Percentiles rank a stretch among this genome's conserved stretches.
Conservation (phyloP, 169 alveolate genomes). For the Plasmodium adleri region DNA sequence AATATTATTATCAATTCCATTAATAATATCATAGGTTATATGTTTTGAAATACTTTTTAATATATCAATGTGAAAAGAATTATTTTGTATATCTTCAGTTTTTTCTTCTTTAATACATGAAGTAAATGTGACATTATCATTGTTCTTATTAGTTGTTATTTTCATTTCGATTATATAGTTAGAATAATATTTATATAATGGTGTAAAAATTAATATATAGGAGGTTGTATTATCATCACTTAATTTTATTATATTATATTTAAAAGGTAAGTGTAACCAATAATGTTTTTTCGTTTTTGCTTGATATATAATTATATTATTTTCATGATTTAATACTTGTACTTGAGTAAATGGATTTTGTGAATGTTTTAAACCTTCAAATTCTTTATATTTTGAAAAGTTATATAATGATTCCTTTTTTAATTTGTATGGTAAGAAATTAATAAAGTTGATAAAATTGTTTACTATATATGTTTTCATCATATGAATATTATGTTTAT, state of each 20-base stretch:
- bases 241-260: constrained; percentile 13
- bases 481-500: not conserved
- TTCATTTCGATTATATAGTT: constrained; percentile 47
- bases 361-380: not conserved
- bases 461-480: constrained; percentile 24
- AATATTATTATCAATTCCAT: constrained; percentile 66
- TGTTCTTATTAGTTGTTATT: constrained; percentile 18
- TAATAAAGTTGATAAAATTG: constrained; percentile 39
- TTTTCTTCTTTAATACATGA: constrained; percentile 13
- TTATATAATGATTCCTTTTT: constrained; percentile 16
- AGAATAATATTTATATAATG: constrained; percentile 67
- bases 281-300: constrained; percentile 62
- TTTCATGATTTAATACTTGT: constrained; percentile 19
- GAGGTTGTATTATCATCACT: constrained; percentile 3
- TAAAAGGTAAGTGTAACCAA: constrained; percentile 71
- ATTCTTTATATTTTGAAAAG: constrained; percentile 40
- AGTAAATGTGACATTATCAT: constrained; percentile 18
- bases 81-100: not conserved
- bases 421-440: constrained; percentile 37
- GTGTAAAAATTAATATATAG: constrained; percentile 42
- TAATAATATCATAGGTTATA: constrained; percentile 51
- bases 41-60: constrained; percentile 49
- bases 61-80: constrained; percentile 12
- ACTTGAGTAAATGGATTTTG: constrained; percentile 32
- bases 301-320: constrained; percentile 42